phyloP scores from a whole-genome alignment of 169 alveolate genomes.

The Besnoitia besnoiti region DNA sequence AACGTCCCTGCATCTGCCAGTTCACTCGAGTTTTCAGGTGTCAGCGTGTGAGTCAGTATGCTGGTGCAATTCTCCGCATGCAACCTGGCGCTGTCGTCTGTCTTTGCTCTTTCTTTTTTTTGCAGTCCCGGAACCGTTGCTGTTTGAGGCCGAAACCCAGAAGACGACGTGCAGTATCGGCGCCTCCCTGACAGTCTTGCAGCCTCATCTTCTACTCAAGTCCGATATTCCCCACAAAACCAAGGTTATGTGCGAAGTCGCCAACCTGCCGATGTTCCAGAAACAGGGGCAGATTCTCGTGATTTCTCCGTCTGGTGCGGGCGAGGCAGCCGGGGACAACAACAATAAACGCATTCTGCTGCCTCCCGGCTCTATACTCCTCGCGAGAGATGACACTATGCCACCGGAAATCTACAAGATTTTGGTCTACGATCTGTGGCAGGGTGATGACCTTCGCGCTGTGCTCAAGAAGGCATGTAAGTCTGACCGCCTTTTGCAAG shows the following conservation, averaged over 20 bases:
- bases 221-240: not conserved
- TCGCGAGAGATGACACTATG: not conserved
- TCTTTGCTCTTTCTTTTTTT: not conserved
- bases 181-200: not conserved
- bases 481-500: not conserved
- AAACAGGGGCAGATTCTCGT: not conserved
- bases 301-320: not conserved
- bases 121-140: not conserved
- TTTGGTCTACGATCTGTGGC: constrained; percentile 19
- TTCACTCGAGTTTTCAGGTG: too few species aligned
- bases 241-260: not conserved
- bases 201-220: not conserved
- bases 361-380: not conserved
- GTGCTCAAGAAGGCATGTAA: not conserved
- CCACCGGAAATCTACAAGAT: not conserved
- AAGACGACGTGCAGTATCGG: not conserved
- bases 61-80: too few species aligned
- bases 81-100: not conserved
- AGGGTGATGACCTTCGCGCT: not conserved
- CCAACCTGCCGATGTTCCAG: not conserved
- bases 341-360: not conserved
- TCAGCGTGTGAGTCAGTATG: too few species aligned
- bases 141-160: not conserved
- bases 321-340: not conserved
- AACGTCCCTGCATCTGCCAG: too few species aligned